Conservation (phyloP, 441 rosid species). For the Populus hybrid region DNA sequence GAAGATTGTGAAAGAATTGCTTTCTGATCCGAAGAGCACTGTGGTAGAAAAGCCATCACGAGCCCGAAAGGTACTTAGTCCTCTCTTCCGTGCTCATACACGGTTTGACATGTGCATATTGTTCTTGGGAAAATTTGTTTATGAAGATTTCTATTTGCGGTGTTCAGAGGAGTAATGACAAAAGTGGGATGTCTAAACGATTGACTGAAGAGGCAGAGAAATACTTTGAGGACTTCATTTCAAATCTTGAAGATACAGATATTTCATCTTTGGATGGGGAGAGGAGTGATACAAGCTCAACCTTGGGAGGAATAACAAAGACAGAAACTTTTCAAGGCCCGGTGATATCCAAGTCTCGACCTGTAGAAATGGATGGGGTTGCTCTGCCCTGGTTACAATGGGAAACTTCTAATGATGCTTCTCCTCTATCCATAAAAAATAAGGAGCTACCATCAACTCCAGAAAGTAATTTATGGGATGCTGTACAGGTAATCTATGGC, state of each 20-base stretch:
- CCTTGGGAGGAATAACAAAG: conserved; percentile 51
- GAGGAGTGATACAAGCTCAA: conserved; percentile 86
- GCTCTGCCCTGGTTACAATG: conserved; percentile 88
- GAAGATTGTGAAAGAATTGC: conserved; percentile 54
- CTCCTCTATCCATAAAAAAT: conserved; percentile 39
- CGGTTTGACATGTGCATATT: neutral
- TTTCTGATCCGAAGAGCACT: conserved; percentile 42
- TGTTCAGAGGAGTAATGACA: conserved; percentile 69
- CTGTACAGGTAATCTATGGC: conserved; percentile 45
- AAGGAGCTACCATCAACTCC: conserved; percentile 32
- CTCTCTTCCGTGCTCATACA: conserved; percentile 2
- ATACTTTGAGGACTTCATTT: conserved; percentile 82
- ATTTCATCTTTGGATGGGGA: conserved; percentile 93
- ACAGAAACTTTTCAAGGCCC: conserved; percentile 41
- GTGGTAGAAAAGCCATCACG: conserved; percentile 38
- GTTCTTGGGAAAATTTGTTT: neutral
- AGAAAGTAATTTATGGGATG: conserved; percentile 30
- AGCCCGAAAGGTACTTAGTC: conserved; percentile 48
- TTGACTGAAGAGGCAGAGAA: conserved; percentile 88
- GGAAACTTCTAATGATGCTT: conserved; percentile 73
- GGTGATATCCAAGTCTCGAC: conserved; percentile 27
- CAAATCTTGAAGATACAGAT: conserved; percentile 88
- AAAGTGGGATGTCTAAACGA: conserved; percentile 61
- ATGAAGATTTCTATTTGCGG: neutral
- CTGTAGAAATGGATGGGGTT: conserved; percentile 85